These are phyloP conservation scores for Harrya chromipes DNA, from an alignment of 768 basidiomycete genomes.

Conservation along the genomic window DNA sequence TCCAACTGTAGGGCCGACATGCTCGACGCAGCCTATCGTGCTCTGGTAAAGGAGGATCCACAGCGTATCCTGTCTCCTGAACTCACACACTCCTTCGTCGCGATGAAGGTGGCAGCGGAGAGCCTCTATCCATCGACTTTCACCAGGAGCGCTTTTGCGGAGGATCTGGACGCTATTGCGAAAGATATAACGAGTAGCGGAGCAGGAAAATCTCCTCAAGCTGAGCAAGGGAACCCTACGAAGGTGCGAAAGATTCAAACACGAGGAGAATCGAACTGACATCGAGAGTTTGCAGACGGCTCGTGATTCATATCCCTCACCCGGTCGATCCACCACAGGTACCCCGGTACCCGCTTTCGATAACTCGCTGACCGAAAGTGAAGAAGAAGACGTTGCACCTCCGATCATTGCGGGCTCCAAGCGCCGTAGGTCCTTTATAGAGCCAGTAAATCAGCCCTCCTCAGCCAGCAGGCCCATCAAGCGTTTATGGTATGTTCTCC, in stretches of 20 bases:
- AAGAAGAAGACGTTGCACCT: slow-evolving; percentile 9
- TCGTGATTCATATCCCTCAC: slow-evolving; percentile 4
- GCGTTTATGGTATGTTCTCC: slow-evolving; percentile 9
- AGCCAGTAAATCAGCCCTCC: neutral
- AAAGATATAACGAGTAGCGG: slow-evolving; percentile 16
- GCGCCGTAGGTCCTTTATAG: slow-evolving; percentile 3
- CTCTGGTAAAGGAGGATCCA: slow-evolving; percentile 17
- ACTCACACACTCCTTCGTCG: slow-evolving; percentile 23
- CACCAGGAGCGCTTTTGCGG: slow-evolving; percentile 26
- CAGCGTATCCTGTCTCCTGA: neutral
- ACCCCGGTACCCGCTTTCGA: slow-evolving; percentile 9
- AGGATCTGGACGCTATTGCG: slow-evolving; percentile 29
- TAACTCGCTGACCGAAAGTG: slow-evolving; percentile 4
- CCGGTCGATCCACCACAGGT: neutral
- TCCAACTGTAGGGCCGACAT: slow-evolving; percentile 20
- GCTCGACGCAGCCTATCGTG: slow-evolving; percentile 25
- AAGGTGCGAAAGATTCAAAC: no score
- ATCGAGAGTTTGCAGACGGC: neutral
- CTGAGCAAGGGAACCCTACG: no score
- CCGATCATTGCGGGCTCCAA: slow-evolving; percentile 13
- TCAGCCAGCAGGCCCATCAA: neutral
- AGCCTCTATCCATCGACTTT: slow-evolving; percentile 28
- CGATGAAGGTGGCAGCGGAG: slow-evolving; percentile 27
- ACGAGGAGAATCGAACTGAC: no score
- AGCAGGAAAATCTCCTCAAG: no score